These are phyloP conservation scores for Ormosia semicastrata DNA, from an alignment of 306 rosid genomes.

Conservation along the genomic window DNA sequence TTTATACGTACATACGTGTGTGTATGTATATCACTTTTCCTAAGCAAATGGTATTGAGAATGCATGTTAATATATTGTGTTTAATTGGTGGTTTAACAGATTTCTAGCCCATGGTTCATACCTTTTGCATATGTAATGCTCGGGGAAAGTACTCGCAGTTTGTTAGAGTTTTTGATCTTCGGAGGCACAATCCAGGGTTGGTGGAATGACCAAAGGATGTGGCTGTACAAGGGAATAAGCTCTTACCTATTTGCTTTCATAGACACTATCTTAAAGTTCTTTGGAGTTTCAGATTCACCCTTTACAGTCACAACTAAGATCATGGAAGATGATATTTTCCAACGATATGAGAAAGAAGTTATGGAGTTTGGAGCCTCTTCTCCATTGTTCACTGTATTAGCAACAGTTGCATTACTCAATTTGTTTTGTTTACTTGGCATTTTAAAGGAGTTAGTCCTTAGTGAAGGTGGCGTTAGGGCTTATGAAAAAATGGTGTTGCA, in stretches of 20 bases:
- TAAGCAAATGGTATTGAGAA: background rate
- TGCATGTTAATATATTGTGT: background rate
- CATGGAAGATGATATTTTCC: constrained; percentile 51
- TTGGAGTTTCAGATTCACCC: constrained; percentile 45
- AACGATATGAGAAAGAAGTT: constrained; percentile 58
- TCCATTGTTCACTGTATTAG: constrained; percentile 56
- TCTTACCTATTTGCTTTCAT: constrained; percentile 62
- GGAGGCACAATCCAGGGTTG: constrained; percentile 77
- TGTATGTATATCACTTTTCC: background rate
- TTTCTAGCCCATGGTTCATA: constrained; percentile 73
- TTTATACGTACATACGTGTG: too few species aligned
- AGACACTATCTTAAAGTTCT: constrained; percentile 48
- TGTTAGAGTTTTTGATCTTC: constrained; percentile 55
- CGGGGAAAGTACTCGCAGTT: constrained; percentile 39
- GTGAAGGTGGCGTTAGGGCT: constrained; percentile 22
- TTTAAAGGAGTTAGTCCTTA: constrained; percentile 22
- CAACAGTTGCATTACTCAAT: constrained; percentile 69
- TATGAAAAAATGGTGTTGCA: constrained; percentile 54
- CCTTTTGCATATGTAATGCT: constrained; percentile 67
- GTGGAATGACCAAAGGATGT: constrained; percentile 84
- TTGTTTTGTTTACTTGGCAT: constrained; percentile 54
- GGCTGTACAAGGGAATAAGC: constrained; percentile 78
- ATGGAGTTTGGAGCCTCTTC: constrained; percentile 87
- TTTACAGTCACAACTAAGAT: constrained; percentile 73
- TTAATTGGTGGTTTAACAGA: constrained; percentile 42